Base-by-base conservation (phyloP, 2,329 filamentous ascomycete genomes). In the Tolypocladium inflatum region DNA sequence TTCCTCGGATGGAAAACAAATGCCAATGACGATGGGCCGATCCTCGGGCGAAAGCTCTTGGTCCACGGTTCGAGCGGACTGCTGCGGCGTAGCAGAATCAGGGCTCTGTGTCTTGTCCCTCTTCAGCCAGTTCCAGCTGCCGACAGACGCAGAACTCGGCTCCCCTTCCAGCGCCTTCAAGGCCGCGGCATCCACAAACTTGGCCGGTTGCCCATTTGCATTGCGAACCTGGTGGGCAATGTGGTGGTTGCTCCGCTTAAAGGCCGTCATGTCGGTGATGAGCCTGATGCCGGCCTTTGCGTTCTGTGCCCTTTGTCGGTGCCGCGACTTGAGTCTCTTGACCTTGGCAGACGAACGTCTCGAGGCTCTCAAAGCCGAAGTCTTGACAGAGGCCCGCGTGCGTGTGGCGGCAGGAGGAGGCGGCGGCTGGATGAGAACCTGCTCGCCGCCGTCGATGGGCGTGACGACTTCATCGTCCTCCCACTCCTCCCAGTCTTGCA, bases 11-110 rank as follows among this genome's bases (percentile, higher is more conserved):
- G 87, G 82, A 52, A 90, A 74, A 17, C 82, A 80, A 55, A 91
- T 84, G 15, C 87, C 87, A 62, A 90, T 91, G 48, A 88, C 80
- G 59, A 91, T 91, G 1, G 85, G 85, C n/a, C 84, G 78, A 64
- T 88, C 84, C 59, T 80, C 82, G 0, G 88, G 87, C 17, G 87
- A 89, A 4, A 89, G 76, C 60, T 84, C 83, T 13, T 69, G 68
- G 7, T 67, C 67, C 30, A 67, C 56, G 60, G 64, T 62, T 60
- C 66, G 60, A 59, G 64, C 57, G 30, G 64, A 62, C 42, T 66
- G 67, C 17, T 68, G 67, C 11, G 70, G 64, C 3, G 66, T 65
- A 17, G 65, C 62, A 15, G 66, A 63, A 17, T 62, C 63, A 19
- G 66, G 68, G 43, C 62, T 72, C 42, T 66, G 65, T 10, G 63